phyloP scores from a whole-genome alignment of 768 basidiomycete species.

The Lyophyllum atratum region DNA sequence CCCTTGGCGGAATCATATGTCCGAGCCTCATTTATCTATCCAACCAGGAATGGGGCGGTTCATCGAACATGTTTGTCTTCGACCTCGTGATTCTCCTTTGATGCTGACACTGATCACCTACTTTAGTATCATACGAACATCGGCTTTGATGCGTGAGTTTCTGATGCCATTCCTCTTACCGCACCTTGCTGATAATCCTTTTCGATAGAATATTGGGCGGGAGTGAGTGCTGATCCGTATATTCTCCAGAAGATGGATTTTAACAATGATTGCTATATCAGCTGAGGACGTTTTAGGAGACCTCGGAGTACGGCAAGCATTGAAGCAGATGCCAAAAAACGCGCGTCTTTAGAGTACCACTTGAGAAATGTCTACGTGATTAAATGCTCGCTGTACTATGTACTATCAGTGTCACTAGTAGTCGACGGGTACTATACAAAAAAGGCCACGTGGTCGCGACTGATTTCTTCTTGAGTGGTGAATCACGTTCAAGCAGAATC shows the following conservation, averaged over 20 bases:
- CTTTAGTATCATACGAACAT: conserved; percentile 26
- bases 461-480: background rate
- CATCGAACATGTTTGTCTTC: conserved; percentile 22
- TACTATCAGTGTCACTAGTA: too few species aligned
- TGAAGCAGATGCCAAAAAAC: conserved; percentile 55
- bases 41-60: conserved; percentile 20
- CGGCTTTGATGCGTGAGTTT: conserved; percentile 25
- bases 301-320: conserved; percentile 60
- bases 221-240: background rate
- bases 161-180: background rate
- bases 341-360: conserved; percentile 38
- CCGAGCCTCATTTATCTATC: background rate
- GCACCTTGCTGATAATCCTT: background rate
- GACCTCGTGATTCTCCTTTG: background rate
- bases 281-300: conserved; percentile 62
- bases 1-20: background rate
- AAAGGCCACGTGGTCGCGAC: background rate
- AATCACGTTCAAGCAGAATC: conserved; percentile 6
- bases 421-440: too few species aligned
- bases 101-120: background rate
- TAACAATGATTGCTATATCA: conserved; percentile 20
- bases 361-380: background rate
- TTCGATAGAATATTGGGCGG: background rate
- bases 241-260: background rate
- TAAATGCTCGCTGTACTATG: background rate